Base-by-base conservation (phyloP, 805 yeast species). In the Spathaspora arborariae region DNA sequence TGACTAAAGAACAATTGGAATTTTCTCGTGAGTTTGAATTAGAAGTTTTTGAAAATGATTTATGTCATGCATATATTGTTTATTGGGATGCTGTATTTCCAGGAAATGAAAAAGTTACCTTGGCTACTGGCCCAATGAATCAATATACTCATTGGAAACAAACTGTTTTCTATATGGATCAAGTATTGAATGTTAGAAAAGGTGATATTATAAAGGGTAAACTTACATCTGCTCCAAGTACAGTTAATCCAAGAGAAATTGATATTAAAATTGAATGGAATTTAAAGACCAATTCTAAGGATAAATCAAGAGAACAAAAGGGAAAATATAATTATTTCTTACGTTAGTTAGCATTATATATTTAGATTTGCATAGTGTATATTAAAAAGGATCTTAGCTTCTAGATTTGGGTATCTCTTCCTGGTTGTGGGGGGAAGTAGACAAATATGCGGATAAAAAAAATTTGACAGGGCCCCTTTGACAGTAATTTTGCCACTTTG, bases 131-230 rank as follows among this genome's bases (percentile, higher is more conserved):
- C 20, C 97, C 99, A 30, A 90, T 86, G 69, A 84, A 90, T 41
- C 81, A 82, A 56, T 90, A 91, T 75, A 94, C 99, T 13, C 99
- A 94, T 72, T 94, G 99, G 99, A 95, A 94, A 67, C 99, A 94
- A 72, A 87, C 97, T 16, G 95, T 94, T 1, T 90, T 95, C 70
- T 95, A 94, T 67, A 76, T 92, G 60, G 82, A 79, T 56, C 87
- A 88, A 58, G 96, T 88, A 22, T 68, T 92, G 53, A 87, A 82
- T 59, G 70, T 86, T 51, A 83, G 84, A 60, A 73, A 75, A 55
- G 96, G 92, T 48, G 99, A 94, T 58, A 60, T 64, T 36, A 74
- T 95, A 54, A 76, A 77, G 48, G 94, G 98, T 40, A 70, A 72
- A 24, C 70, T 94, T 49, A 79, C 85, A 9, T 83, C 88, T 52